Base-by-base conservation (phyloP, 2,329 filamentous ascomycete genomes). In the Drechslerella dactyloides region DNA sequence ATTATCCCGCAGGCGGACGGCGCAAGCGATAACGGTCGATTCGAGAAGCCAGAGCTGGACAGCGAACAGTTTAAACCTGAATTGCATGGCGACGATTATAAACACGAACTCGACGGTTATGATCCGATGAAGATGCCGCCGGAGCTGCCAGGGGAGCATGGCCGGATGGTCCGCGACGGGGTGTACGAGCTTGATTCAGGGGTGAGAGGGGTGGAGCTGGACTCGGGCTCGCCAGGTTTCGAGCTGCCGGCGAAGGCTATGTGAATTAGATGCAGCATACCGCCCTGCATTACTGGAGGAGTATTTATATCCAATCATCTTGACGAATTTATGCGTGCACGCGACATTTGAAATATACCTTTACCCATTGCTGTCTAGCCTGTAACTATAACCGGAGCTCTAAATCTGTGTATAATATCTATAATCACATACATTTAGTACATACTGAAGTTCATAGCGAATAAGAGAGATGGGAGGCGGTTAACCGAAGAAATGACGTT, bases 11-110 rank as follows among this genome's bases (percentile, higher is more conserved):
- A 37, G 27, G 46, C 54, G 5, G 54, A 40, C 7, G 58, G 48
- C 1, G 19, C 50, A 21, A 48, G 6, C 33, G 51, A 0, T 11
- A 17, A 13, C 40, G 51, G 11, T 19, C 37, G 60, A 54, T 72
- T 56, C 17, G 68, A 65, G 50, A 72, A 72, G 40, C 60, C 68
- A 23, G 68, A 72, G 55, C 19, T 72, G 42, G 68, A 72, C 37
- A 53, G 42, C 1, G 40, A 19, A 23, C 15, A 40, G 17, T 6
- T 4, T 33, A 33, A 33, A 33, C 27, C 27, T 8, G 27, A 2
- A 6, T 10, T 24, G 30, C 4, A 24, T 1, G 27, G n/a, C 1
- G 42, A 65, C 23, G 37, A 27, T 1, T 61, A 56, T 19, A 55
- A 65, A 35, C 50, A 60, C 23, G 24, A 53, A 15, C 17, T 30